Conservation (phyloP, 257 asterid species). For the Solanum clarkiae region DNA sequence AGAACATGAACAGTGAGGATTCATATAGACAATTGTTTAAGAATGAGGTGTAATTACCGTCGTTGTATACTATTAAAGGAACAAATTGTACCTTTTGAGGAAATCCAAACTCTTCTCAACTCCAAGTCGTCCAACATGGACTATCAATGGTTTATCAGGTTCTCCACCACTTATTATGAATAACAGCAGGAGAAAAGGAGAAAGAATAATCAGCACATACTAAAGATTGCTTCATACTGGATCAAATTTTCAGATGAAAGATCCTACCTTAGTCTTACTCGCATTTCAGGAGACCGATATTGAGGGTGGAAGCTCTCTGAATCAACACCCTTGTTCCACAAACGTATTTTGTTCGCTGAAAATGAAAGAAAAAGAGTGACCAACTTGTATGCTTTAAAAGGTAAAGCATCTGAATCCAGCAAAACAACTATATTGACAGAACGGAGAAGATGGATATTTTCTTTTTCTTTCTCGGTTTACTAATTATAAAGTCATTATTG, state of each 20-base stretch:
- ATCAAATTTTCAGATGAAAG: neutral
- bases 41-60: neutral
- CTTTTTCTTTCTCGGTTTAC: neutral
- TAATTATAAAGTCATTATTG: neutral
- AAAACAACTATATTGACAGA: neutral
- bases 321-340: conserved; percentile 97
- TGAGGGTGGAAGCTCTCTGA: conserved; percentile 84
- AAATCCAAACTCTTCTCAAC: conserved; percentile 95
- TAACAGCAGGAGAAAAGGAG: neutral
- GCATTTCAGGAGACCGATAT: conserved; percentile 62
- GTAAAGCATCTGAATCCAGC: neutral
- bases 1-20: neutral
- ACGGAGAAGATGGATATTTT: neutral
- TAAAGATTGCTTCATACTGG: neutral
- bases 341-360: conserved; percentile 66
- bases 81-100: conserved; percentile 48
- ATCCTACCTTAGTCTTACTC: conserved; percentile 53
- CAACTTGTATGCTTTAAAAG: neutral
- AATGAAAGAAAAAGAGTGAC: neutral
- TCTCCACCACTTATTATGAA: conserved; percentile 52
- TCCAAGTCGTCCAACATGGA: conserved; percentile 90
- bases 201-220: neutral
- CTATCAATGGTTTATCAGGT: conserved; percentile 79
- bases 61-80: neutral
- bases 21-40: neutral